These are phyloP conservation scores for Friedmanniomyces simplex DNA, from an alignment of 495 filamentous ascomycete genomes.

Conservation along the genomic window DNA sequence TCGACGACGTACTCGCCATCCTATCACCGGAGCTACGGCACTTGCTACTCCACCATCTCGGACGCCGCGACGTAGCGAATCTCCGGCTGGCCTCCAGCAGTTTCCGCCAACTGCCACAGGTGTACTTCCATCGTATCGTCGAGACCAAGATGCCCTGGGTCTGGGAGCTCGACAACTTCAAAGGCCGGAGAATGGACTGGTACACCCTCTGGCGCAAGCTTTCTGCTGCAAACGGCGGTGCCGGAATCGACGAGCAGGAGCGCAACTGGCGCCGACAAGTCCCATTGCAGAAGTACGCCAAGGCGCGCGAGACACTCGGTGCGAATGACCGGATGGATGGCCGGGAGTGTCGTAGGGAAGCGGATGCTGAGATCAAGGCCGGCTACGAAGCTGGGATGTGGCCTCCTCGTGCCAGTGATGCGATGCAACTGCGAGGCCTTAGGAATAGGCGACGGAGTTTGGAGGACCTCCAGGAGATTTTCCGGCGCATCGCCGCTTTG, in stretches of 20 bases:
- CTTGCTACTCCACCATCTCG: background rate
- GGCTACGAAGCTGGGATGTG: background rate
- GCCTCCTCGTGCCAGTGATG: background rate
- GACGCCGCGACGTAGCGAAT: background rate
- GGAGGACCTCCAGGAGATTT: background rate
- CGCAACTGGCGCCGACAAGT: background rate
- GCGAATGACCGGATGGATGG: too few species aligned
- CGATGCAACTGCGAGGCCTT: background rate
- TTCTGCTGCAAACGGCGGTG: background rate
- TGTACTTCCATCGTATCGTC: background rate
- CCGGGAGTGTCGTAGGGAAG: too few species aligned
- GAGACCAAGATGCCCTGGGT: constrained; percentile 4
- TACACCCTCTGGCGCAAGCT: constrained; percentile 2
- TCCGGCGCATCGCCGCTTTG: background rate
- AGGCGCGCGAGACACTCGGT: too few species aligned
- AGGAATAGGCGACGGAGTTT: background rate
- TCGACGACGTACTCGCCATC: background rate
- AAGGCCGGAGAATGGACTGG: background rate
- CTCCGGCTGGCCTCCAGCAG: background rate
- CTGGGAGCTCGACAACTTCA: constrained; percentile 1
- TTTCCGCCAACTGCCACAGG: constrained; percentile 1
- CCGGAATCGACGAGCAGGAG: background rate
- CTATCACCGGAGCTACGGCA: background rate
- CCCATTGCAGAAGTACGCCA: background rate
- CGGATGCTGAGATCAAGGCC: background rate